Percentiles rank a stretch among this genome's conserved stretches.
Evolutionary conservation across 257 asterid species (phyloP).

Genomic region (Handroanthus guayacan): DNA sequence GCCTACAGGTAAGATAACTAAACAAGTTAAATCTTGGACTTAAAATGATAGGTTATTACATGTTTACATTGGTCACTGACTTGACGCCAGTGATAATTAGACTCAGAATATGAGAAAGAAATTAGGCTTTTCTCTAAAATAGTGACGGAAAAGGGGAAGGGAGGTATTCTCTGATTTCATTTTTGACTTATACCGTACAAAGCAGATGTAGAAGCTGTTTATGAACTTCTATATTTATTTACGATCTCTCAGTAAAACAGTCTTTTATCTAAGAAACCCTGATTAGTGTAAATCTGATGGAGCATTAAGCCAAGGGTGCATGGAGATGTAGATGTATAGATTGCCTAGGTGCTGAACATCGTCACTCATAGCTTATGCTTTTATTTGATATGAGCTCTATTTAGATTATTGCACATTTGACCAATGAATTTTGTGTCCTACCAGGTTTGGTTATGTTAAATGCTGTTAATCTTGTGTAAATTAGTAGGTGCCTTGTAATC

Average conservation of each 20-base stretch:
- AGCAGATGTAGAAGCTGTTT: background rate
- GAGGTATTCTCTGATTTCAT: background rate
- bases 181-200: background rate
- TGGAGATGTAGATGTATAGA: background rate
- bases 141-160: background rate
- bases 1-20: slow-evolving; percentile 54
- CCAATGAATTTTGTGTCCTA: background rate
- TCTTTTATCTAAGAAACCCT: background rate
- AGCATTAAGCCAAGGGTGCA: background rate
- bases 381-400: background rate
- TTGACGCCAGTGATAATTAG: background rate
- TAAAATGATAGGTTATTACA: slow-evolving; percentile 39
- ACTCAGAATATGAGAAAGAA: background rate
- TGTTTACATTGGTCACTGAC: slow-evolving; percentile 15
- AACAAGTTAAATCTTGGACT: slow-evolving; percentile 42
- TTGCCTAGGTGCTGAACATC: background rate
- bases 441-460: background rate
- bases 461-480: slow-evolving; percentile 11
- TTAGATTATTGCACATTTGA: slow-evolving; percentile 14
- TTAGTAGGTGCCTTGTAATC: background rate
- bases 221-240: slow-evolving; percentile 1
- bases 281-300: background rate
- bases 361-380: slow-evolving; percentile 12
- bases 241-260: background rate
- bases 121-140: slow-evolving; percentile 4